Base-by-base conservation (phyloP, 2,329 filamentous ascomycete species). In the Hypoxylon sp. region DNA sequence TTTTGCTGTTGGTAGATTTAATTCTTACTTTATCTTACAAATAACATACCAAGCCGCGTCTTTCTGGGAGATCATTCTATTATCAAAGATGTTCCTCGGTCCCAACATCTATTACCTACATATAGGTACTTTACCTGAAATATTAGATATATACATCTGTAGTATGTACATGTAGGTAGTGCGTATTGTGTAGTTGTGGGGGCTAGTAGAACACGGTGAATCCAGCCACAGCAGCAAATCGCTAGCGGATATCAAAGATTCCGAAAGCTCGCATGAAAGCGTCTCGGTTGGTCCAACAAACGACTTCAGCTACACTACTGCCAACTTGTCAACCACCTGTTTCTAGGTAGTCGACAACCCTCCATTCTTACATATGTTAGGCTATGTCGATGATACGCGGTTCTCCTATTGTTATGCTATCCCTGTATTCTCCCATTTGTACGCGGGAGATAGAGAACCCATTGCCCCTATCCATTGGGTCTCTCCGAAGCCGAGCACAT, bases 401-500 rank as follows among this genome's bases (percentile, higher is more conserved):
- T 48, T 56, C 51, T 17, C 32, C 60, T 25, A 43, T 43, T 38
- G 49, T 38, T 25, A 49, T 45, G 41, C 13, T 41, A 14, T 56
- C 41, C 51, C 50, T 45, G 7, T 43, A 41, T 34, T 51, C 46
- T 38, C 43, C 45, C 17, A 43, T 45, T 13, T 14, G 60, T 43
- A 25, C 28, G 5, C 13, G 25, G 32, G 32, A 17, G 21, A 59
- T 21, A 10, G 45, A 21, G 36, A 48, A 41, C 21, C 36, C 17
- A 36, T 23, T 19, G 14, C 23, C 21, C 10, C 28, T 32, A 19
- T 28, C 49, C 13, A 21, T 21, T 38, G 5, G 28, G 19, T 32
- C 7, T 28, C 11, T 32, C 46, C 9, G 36, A 13, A 58, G 25
- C 13, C 30, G 41, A 43, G 21, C 48, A 25, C 13, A 43, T 30